Evolutionary conservation across 495 filamentous ascomycete genomes (phyloP).

Genomic region (Hyaloscypha bicolor): DNA sequence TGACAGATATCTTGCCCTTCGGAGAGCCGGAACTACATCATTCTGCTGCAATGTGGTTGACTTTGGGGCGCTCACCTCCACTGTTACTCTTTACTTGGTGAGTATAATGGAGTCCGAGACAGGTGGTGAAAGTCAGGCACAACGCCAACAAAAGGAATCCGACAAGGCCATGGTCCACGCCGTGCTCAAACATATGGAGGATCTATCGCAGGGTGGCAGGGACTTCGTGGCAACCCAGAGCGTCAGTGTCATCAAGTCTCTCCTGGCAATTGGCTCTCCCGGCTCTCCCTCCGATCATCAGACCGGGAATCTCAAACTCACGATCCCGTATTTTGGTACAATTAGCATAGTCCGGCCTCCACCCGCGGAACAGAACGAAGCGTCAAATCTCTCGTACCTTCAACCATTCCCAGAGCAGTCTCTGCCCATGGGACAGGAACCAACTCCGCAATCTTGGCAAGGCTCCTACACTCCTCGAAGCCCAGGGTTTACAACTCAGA

Average conservation of each 20-base stretch:
- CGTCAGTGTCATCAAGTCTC: slow-evolving; percentile 43
- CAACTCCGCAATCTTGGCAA: not conserved
- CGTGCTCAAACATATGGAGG: slow-evolving; percentile 42
- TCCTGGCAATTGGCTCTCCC: slow-evolving; percentile 39
- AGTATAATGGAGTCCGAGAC: slow-evolving; percentile 31
- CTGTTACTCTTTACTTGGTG: slow-evolving; percentile 47
- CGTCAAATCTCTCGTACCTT: not conserved
- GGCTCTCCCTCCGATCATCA: not conserved
- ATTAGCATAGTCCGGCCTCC: slow-evolving; percentile 44
- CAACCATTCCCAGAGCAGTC: not conserved
- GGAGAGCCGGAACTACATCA: slow-evolving; percentile 35
- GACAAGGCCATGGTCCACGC: slow-evolving; percentile 34
- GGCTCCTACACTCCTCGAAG: not conserved
- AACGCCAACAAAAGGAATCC: slow-evolving; percentile 34
- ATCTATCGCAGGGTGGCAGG: slow-evolving; percentile 35
- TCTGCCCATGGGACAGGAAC: not conserved
- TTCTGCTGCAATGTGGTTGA: slow-evolving; percentile 47
- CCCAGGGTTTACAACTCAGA: not conserved
- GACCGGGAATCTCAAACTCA: slow-evolving; percentile 37
- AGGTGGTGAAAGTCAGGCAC: slow-evolving; percentile 11
- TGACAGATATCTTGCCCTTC: slow-evolving; percentile 42
- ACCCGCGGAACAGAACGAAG: not conserved
- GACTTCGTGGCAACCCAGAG: slow-evolving; percentile 45
- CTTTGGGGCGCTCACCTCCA: slow-evolving; percentile 47
- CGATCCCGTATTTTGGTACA: slow-evolving; percentile 50